phyloP scores from a whole-genome alignment of 176 grass and related monocot genomes.

The Avena sativa region DNA sequence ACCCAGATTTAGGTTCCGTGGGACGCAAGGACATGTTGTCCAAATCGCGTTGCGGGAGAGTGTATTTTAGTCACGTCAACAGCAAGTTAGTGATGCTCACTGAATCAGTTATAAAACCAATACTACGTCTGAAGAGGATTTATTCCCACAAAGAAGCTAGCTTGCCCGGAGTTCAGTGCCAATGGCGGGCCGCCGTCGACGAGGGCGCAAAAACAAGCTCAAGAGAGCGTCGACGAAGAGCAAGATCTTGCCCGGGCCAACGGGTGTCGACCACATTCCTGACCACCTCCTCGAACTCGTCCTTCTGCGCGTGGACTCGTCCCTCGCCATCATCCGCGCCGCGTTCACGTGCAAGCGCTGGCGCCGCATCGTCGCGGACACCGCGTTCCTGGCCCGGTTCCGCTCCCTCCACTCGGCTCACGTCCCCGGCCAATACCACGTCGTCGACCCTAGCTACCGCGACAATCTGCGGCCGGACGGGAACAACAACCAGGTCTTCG shows the following conservation, averaged over 20 bases:
- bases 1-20: slow-evolving; percentile 4
- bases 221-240: background rate
- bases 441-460: slow-evolving; percentile 10
- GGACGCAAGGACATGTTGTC: background rate
- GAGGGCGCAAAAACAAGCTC: background rate
- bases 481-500: background rate
- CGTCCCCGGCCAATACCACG: slow-evolving; percentile 4
- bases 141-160: background rate
- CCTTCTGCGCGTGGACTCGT: background rate
- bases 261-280: background rate
- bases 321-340: slow-evolving; percentile 10
- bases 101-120: background rate
- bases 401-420: slow-evolving; percentile 4
- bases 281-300: slow-evolving; percentile 15
- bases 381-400: background rate
- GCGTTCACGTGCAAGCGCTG: background rate
- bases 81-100: background rate
- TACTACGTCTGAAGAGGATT: background rate
- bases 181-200: background rate
- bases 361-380: background rate
- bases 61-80: background rate
- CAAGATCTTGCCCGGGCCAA: background rate
- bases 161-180: background rate
- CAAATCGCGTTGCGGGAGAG: background rate
- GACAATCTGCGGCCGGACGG: background rate